Base-by-base conservation (phyloP, 2,329 filamentous ascomycete genomes). In the Fusarium compactum region DNA sequence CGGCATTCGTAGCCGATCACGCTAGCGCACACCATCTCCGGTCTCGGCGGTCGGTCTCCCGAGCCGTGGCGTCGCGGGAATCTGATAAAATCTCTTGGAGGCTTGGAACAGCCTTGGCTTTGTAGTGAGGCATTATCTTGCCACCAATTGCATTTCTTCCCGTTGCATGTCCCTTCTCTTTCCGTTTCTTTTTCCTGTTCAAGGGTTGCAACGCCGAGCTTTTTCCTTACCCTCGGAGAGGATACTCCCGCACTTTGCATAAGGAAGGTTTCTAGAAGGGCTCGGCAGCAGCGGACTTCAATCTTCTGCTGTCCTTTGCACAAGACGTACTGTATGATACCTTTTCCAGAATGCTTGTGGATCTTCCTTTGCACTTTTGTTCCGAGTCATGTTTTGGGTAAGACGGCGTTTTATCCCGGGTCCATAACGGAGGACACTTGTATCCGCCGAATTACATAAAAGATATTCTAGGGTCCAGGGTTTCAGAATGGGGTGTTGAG, bases 1-100 rank as follows among this genome's bases (percentile, higher is more conserved):
- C 62, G 63, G 63, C 40, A 41, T 66, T 54, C 8, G 14, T 44
- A 5, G 30, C 62, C 63, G 63, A 62, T 66, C 62, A 66, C 55
- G 55, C 55, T 66, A 66, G 63, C 62, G 62, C 48, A 40, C 16
- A 52, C 22, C 18, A 40, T 41, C 32, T 27, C 22, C 48, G 32
- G 48, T 25, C 24, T 27, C 48, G 24, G 32, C 24, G 48, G 32
- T 52, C 32, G 18, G 24, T 27, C 18, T 40, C 22, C 24, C 32
- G 22, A 27, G 38, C 24, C 32, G 14, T 52, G 14, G 24, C 12
- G 24, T 27, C 8, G 24, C 22, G 25, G 10, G 22, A 25, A 52
- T 52, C 48, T 52, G 30, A 52, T 20, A 41, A 41, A 52, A 52
- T 52, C 18, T 40, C 48, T 52, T 41, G 48, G 24, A 20, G 6